Base-by-base conservation (phyloP, 192 early-diverging fungal genomes). In the Radiomyces spectabilis region DNA sequence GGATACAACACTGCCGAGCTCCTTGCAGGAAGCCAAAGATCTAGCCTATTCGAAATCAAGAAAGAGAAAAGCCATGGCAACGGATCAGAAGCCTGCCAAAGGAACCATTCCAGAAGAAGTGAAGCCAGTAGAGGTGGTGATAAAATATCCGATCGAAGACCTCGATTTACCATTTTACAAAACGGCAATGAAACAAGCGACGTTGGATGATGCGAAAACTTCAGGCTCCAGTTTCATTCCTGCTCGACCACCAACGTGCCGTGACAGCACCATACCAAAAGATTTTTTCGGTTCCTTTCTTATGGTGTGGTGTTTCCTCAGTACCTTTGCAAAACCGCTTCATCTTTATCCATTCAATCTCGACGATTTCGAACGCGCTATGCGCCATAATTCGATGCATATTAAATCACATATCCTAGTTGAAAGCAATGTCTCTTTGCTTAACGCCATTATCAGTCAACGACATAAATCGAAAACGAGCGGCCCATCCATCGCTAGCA, bases 91-190 rank as follows among this genome's bases (percentile, higher is more conserved):
- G 53, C 12, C 59, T 34, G 63, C 21, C 26, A 53, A 31, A 40
- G 48, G 63, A 51, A 22, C 41, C 16, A 5, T 42, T 30, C 2
- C 16, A 34, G 43, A 62, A 21, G 72, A 72, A 18, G 42, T 66
- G n/a, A 76, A 65, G 39, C 47, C 40, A 13, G 31, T 68, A 5
- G 68, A 60, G 50, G 1, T 33, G 4, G 43, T 39, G 8, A 37
- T 86, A 41, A 85, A 83, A 53, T 88, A 85, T 51, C 92, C 92
- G 1, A 85, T 88, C 7, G 91, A 95, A 51, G 93, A 96, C 66
- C 57, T 89, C 35, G 87, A 89, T 25, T 59, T 88, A 24, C 69
- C 82, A 2, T 59, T 72, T 29, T 51, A 67, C 19, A 26, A 57
- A 27, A 26, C 44, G 44, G 5, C 25, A 37, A 19, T 43, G 43